phyloP scores from a whole-genome alignment of 208 protist genomes.

The Herpetomonas tarakana region DNA sequence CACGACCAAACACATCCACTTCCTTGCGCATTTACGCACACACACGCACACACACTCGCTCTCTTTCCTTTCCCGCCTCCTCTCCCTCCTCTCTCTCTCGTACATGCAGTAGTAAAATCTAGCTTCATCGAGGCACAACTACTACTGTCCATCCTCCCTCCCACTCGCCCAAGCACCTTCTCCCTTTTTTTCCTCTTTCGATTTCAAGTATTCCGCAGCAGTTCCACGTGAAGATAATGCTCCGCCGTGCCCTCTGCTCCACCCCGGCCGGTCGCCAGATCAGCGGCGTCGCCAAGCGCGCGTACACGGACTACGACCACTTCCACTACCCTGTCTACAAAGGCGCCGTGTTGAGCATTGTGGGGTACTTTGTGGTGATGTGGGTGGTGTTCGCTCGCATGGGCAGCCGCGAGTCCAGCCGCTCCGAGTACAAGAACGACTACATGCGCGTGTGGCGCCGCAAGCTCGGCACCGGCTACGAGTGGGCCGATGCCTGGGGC shows the following conservation, averaged over 20 bases:
- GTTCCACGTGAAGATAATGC: too few relatives aligned
- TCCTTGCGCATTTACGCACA: neutral
- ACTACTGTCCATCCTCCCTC: too few relatives aligned
- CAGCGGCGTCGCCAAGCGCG: slow-evolving; percentile 23
- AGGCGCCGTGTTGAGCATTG: slow-evolving; percentile 29
- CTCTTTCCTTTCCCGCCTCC: slow-evolving; percentile 5
- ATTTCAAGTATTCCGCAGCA: too few relatives aligned
- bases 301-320: slow-evolving; percentile 81
- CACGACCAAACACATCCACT: neutral
- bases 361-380: slow-evolving; percentile 74
- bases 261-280: slow-evolving; percentile 23
- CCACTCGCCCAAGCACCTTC: too few relatives aligned
- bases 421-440: slow-evolving; percentile 74
- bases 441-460: slow-evolving; percentile 81
- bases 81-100: slow-evolving; percentile 6
- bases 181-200: neutral
- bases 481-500: slow-evolving; percentile 88
- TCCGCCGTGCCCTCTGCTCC: slow-evolving; percentile 66
- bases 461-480: slow-evolving; percentile 86
- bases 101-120: slow-evolving; percentile 6
- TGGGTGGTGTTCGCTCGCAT: slow-evolving; percentile 68
- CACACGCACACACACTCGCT: slow-evolving; percentile 3
- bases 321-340: slow-evolving; percentile 78
- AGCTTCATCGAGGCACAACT: too few relatives aligned
- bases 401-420: slow-evolving; percentile 37